Evolutionary conservation across 371 early-diverging fungal genomes (phyloP).

Genomic region (Mortierella polycephala): DNA sequence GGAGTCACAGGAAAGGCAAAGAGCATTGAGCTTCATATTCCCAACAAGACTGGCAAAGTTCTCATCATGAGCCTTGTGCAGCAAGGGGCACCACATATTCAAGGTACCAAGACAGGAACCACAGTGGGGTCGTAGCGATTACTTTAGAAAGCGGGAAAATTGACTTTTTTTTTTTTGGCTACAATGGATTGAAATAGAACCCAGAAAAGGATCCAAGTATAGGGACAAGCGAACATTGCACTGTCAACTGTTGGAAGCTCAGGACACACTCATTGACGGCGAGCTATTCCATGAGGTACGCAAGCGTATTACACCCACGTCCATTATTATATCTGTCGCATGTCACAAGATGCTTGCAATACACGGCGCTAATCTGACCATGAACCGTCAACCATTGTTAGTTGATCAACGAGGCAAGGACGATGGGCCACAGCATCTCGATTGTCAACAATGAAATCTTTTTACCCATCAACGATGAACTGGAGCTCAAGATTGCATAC

Average conservation of each 20-base stretch:
- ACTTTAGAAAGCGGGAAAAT: background rate
- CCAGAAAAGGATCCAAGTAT: background rate
- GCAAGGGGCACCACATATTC: constrained; percentile 28
- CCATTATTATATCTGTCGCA: too few relatives aligned
- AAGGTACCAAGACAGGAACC: constrained; percentile 11
- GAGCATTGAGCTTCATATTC: constrained; percentile 45
- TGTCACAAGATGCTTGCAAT: too few relatives aligned
- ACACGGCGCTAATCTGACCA: background rate
- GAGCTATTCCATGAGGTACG: constrained; percentile 66
- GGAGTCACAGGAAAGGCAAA: constrained; percentile 16
- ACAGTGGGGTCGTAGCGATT: too few relatives aligned
- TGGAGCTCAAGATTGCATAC: constrained; percentile 58
- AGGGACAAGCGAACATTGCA: constrained; percentile 15
- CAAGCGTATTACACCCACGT: background rate
- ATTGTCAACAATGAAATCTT: constrained; percentile 66
- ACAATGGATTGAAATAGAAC: background rate
- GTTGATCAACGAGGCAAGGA: constrained; percentile 67
- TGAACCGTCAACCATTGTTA: constrained; percentile 6
- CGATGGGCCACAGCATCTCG: constrained; percentile 58
- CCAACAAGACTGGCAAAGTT: constrained; percentile 40
- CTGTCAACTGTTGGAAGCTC: constrained; percentile 59
- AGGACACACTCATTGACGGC: constrained; percentile 66
- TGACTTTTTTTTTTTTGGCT: background rate
- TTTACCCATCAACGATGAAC: constrained; percentile 64
- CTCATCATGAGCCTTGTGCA: constrained; percentile 39